Base-by-base conservation (phyloP, 106 monocot genomes). In the Apostasia shenzhenica region DNA sequence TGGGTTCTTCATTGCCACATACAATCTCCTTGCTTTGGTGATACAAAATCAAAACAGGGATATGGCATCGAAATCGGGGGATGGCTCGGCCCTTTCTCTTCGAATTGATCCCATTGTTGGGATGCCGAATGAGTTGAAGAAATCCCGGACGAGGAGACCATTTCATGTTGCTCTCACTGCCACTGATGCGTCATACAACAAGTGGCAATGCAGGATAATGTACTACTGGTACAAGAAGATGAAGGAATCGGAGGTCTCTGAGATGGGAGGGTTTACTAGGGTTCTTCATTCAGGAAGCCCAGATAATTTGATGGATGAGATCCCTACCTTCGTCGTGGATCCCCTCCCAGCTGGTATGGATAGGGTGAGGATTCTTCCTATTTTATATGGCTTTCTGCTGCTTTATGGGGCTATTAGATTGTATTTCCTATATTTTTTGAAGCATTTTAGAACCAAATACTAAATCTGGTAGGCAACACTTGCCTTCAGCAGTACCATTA, bases 171-270 rank as follows among this genome's bases (percentile, higher is more conserved):
- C 88, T 2, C 78, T 88, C 4, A 88, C 88, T 1, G 88, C 88
- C 38, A 84, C 88, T 11, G 78, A 76, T 48, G 81, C 88, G 11
- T 72, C 79, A 1, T 88, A 88, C 67, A 84, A 72, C 72, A 76
- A 76, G 70, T 88, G 88, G 88, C 88, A 88, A 69, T 88, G 88
- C 70, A 60, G 88, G 75, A 78, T 88, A 42, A 88, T 88, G 88
- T 88, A 84, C 66, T 81, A 88, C 50, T 88, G 88, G 88, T 88
- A 79, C 75, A 84, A 76, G 81, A 73, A 78, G 70, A 71, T 67
- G 48, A 78, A 67, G 63, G 73, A 71, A 7, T 41, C 62, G 73
- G 70, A 58, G 50, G 88, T 73, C 8, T 78, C 83, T 42, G 88
- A 88, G 72, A 88, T 88, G 88, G 88, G 84, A 48, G 88, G 84